Conservation (phyloP, 257 asterid species). For the Ocimum tenuiflorum region DNA sequence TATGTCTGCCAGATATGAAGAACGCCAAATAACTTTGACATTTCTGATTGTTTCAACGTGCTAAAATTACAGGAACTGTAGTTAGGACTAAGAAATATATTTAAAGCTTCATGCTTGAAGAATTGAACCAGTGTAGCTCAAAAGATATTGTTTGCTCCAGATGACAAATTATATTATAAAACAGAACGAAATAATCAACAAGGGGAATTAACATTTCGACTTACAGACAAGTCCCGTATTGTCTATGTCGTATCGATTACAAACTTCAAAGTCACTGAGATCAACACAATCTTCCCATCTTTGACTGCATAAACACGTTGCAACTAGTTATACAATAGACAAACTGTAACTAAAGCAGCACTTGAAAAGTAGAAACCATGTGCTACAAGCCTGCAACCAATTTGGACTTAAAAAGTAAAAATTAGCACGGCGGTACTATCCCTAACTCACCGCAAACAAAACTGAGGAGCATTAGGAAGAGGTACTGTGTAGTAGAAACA, state of each 20-base stretch:
- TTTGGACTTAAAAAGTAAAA: not conserved
- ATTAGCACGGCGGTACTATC: not conserved
- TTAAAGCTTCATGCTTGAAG: not conserved
- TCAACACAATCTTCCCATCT: constrained; percentile 66
- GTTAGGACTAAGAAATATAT: not conserved
- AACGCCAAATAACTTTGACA: not conserved
- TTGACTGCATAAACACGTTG: constrained; percentile 50
- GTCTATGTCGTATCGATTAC: constrained; percentile 65
- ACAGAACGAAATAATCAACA: not conserved
- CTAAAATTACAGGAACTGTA: not conserved
- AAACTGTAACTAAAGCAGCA: not conserved
- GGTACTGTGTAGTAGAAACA: constrained; percentile 57
- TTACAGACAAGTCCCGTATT: constrained; percentile 87
- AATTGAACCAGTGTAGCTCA: not conserved
- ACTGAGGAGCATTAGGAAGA: constrained; percentile 43
- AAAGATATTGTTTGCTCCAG: not conserved
- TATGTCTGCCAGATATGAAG: not conserved
- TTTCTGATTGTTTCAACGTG: not conserved
- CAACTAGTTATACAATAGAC: constrained; percentile 15
- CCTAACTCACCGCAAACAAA: constrained; percentile 50
- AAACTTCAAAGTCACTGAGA: constrained; percentile 64
- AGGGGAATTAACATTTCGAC: constrained; percentile 16
- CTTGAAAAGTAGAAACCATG: not conserved
- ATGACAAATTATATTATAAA: not conserved
- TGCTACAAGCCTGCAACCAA: constrained; percentile 2